A percentile compares a stretch with the other conserved stretches of the same genome.
Evolutionary conservation across 257 asterid genomes (phyloP).

Genomic region (Datura wrightii): DNA sequence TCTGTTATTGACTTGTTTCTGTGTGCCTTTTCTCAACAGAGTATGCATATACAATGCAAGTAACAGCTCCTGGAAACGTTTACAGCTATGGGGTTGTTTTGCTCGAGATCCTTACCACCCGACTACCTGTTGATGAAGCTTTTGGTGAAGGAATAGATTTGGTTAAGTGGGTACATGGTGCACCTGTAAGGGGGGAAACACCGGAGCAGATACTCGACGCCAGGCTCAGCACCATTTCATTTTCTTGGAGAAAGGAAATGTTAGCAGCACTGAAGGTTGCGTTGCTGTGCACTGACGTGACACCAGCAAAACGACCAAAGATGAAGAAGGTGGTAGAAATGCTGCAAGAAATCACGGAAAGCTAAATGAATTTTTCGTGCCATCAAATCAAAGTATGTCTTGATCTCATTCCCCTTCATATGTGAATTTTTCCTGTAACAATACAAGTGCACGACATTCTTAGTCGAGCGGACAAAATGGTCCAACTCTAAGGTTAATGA

Average conservation of each 20-base stretch:
- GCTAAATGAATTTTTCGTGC: constrained; percentile 31
- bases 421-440: background rate
- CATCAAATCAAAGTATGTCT: constrained; percentile 26
- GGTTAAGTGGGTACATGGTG: constrained; percentile 97
- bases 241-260: constrained; percentile 96
- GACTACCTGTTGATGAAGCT: constrained; percentile 86
- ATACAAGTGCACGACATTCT: background rate
- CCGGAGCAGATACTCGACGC: constrained; percentile 98
- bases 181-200: constrained; percentile 88
- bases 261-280: constrained; percentile 86
- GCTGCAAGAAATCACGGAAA: constrained; percentile 70
- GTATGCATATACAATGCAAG: constrained; percentile 99
- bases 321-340: constrained; percentile 94
- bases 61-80: constrained; percentile 96
- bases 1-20: constrained; percentile 16
- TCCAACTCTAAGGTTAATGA: constrained; percentile 23
- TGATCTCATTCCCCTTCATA: background rate
- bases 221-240: constrained; percentile 83
- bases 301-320: constrained; percentile 95
- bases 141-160: constrained; percentile 95
- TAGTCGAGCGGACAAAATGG: constrained; percentile 21
- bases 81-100: constrained; percentile 94
- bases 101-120: constrained; percentile 89
- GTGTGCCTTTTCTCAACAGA: constrained; percentile 49
- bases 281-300: constrained; percentile 76